Evolutionary conservation across 192 early-diverging fungal species (phyloP).

Genomic region (Dissophora globulifera): DNA sequence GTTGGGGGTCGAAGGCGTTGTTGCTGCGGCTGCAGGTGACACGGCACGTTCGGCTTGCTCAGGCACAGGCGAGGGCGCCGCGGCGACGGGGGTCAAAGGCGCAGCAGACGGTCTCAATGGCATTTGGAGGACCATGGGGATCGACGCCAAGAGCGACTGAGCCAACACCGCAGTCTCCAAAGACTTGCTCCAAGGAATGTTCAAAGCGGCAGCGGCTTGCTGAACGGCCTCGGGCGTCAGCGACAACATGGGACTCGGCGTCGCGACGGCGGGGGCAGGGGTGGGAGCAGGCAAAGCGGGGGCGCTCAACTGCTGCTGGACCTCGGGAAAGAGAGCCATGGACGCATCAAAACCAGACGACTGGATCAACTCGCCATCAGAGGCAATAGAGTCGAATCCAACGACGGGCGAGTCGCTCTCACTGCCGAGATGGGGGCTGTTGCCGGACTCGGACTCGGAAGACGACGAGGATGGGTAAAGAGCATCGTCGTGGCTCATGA

Average conservation of each 20-base stretch:
- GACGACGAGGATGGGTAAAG: constrained; percentile 29
- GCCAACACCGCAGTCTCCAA: constrained; percentile 49
- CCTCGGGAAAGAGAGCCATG: constrained; percentile 46
- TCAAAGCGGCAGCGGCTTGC: constrained; percentile 50
- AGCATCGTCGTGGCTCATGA: constrained; percentile 36
- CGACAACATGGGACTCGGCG: constrained; percentile 17
- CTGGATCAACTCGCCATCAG: constrained; percentile 34
- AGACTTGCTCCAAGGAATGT: constrained; percentile 53
- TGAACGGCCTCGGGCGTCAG: constrained; percentile 48
- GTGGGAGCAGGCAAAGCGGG: not conserved
- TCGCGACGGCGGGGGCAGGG: constrained; percentile 4
- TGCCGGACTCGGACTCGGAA: constrained; percentile 26
- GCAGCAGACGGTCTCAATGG: not conserved
- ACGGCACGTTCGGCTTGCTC: constrained; percentile 18
- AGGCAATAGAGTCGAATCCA: constrained; percentile 45
- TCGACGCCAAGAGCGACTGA: constrained; percentile 52
- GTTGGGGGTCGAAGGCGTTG: constrained; percentile 7
- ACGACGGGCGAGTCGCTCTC: constrained; percentile 39
- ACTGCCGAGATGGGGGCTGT: constrained; percentile 18
- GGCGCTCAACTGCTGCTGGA: not conserved
- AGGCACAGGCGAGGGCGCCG: constrained; percentile 6
- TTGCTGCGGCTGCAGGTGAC: constrained; percentile 9
- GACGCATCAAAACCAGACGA: constrained; percentile 14
- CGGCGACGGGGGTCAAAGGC: constrained; percentile 10
- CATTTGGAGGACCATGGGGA: constrained; percentile 43